Evolutionary conservation across 2,329 filamentous ascomycete species (phyloP).

Genomic region (Colletotrichum sp.): DNA sequence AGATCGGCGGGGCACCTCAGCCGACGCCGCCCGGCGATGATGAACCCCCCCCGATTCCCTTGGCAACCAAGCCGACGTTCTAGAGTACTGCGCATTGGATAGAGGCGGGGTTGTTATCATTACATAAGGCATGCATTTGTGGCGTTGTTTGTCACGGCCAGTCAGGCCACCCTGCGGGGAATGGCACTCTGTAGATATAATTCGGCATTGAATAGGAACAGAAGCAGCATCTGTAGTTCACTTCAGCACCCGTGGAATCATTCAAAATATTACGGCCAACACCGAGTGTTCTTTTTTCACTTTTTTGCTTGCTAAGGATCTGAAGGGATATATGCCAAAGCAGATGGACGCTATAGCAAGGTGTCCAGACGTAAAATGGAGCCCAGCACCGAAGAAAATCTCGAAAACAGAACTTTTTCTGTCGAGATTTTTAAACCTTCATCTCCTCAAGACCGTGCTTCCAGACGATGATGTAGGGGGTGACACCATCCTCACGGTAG

Average conservation of each 20-base stretch:
- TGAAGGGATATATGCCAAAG: conserved; percentile 25
- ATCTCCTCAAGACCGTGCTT: conserved; percentile 89
- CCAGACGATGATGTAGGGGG: conserved; percentile 90
- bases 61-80: conserved; percentile 55
- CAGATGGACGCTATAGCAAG: conserved; percentile 22
- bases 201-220: neutral
- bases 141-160: conserved; percentile 2
- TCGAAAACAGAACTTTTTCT: conserved; percentile 8
- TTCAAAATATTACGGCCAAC: conserved; percentile 7
- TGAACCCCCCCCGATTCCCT: conserved; percentile 57
- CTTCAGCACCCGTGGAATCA: neutral
- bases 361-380: neutral
- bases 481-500: conserved; percentile 96
- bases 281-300: conserved; percentile 13
- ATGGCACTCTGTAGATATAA: neutral
- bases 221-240: neutral
- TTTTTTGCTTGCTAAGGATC: conserved; percentile 23
- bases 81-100: conserved; percentile 23
- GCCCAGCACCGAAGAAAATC: conserved; percentile 15
- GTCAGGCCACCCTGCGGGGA: neutral
- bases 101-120: neutral
- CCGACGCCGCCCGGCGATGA: conserved; percentile 26
- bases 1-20: conserved; percentile 29
- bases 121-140: neutral
- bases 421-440: conserved; percentile 77